phyloP scores from a whole-genome alignment of 2,329 filamentous ascomycete genomes.

The Hyphodiscus sp. region DNA sequence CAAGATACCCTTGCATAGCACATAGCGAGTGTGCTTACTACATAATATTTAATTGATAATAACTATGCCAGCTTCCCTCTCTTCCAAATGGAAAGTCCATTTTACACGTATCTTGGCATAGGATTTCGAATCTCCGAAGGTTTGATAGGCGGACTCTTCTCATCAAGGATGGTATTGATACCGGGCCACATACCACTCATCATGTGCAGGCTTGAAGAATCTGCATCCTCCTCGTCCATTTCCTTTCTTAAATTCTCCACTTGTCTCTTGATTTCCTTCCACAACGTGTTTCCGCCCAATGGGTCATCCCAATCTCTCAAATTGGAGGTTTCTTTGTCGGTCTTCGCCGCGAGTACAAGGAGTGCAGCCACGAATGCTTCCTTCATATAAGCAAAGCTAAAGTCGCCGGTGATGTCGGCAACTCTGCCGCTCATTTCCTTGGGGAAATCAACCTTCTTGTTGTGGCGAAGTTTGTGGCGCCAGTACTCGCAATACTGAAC shows the following conservation, averaged over 20 bases:
- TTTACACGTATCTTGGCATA: slow-evolving; percentile 13
- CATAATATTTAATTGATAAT: slow-evolving; percentile 21
- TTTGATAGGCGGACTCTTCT: slow-evolving; percentile 1
- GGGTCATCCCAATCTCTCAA: slow-evolving; percentile 29
- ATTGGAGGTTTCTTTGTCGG: slow-evolving; percentile 7
- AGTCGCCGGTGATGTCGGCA: slow-evolving; percentile 55
- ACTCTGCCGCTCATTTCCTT: slow-evolving; percentile 51
- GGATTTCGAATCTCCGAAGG: slow-evolving; percentile 5
- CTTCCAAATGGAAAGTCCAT: background rate
- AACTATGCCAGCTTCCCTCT: background rate
- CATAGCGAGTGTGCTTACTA: slow-evolving; percentile 3
- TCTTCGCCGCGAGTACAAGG: slow-evolving; percentile 46
- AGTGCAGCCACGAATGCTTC: slow-evolving; percentile 61
- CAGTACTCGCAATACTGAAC: slow-evolving; percentile 56
- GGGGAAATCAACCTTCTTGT: slow-evolving; percentile 54
- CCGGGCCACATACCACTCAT: slow-evolving; percentile 15
- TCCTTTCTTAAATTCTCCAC: slow-evolving; percentile 54
- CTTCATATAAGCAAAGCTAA: slow-evolving; percentile 65
- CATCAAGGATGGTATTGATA: slow-evolving; percentile 14
- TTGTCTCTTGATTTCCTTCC: slow-evolving; percentile 58
- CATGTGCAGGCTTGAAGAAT: slow-evolving; percentile 7
- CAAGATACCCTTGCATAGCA: slow-evolving; percentile 21
- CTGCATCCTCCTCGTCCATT: slow-evolving; percentile 37
- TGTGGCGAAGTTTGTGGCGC: slow-evolving; percentile 49
- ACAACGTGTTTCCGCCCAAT: slow-evolving; percentile 47